Evolutionary conservation across 2,329 filamentous ascomycete species (phyloP).

Genomic region (Neonectria magnoliae): DNA sequence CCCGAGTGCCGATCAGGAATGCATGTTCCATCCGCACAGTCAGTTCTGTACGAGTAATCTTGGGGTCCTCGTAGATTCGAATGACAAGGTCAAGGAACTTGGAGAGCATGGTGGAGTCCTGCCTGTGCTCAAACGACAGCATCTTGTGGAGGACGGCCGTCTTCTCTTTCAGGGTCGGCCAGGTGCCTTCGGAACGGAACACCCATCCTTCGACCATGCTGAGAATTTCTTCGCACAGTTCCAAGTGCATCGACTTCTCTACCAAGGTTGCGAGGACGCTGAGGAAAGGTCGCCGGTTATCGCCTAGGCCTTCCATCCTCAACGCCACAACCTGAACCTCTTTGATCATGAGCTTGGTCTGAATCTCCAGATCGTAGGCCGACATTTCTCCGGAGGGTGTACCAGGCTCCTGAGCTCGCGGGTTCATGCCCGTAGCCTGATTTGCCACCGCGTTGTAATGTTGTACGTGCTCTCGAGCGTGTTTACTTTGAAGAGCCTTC

Average conservation of each 20-base stretch:
- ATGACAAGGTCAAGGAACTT: conserved; percentile 97
- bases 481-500: conserved; percentile 91
- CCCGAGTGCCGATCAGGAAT: conserved; percentile 93
- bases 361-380: conserved; percentile 84
- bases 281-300: conserved; percentile 91
- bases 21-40: conserved; percentile 98
- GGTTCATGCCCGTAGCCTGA: conserved; percentile 55
- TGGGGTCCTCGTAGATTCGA: conserved; percentile 96
- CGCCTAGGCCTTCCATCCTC: conserved; percentile 91
- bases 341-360: conserved; percentile 91
- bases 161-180: conserved; percentile 98
- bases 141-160: conserved; percentile 99
- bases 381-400: conserved; percentile 68
- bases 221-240: conserved; percentile 90
- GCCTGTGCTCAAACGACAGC: conserved; percentile 89
- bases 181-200: conserved; percentile 92
- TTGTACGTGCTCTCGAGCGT: conserved; percentile 92
- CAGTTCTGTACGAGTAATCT: conserved; percentile 92
- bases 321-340: conserved; percentile 92
- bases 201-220: conserved; percentile 96
- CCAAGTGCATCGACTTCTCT: conserved; percentile 89
- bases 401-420: conserved; percentile 63
- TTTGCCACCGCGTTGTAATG: conserved; percentile 71
- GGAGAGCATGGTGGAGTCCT: conserved; percentile 84
- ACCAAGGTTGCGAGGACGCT: conserved; percentile 95